Base-by-base conservation (phyloP, 1,284 basidiomycete genomes). In the Tranzscheliella williamsii region DNA sequence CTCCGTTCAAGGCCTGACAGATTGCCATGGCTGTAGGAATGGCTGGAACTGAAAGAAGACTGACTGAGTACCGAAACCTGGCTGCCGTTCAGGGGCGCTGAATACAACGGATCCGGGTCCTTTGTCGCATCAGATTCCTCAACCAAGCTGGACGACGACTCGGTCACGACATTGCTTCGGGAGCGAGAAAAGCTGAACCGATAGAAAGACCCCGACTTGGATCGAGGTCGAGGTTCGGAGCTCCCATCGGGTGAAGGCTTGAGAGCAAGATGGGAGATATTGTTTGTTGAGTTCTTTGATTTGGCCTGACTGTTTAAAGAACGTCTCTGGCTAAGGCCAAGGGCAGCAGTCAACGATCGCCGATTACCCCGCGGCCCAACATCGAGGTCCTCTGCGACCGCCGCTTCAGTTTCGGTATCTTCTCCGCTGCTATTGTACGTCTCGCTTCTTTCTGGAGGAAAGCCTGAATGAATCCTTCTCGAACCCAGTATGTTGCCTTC, bases 171-270 rank as follows among this genome's bases (percentile, higher is more conserved):
- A 29, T 38, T 52, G 38, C 38, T 34, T 5, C 58, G 58, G 32
- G 58, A 62, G 30, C 58, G 52, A 4, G 58, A 62, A 21, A 62
- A 52, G 32, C 58, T 56, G 13, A 62, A 29, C 9, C 58, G 52
- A 13, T 62, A 47, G 27, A 62, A 17, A 23, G 52, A 46, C 11
- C 58, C 44, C 17, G 43, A 30, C 29, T 52, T 55, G 9, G 58
- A 39, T 24, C 44, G 50, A 29, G 49, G 8, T 9, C 32, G 32
- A 20, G 12, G 8, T 34, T 34, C 11, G 9, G 32, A 34, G 32
- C 27, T 33, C 22, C 23, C 41, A 48, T 5, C 34, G n/a, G n/a
- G n/a, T n/a, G n/a, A n/a, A n/a, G n/a, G n/a, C n/a, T n/a, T n/a
- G n/a, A n/a, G n/a, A n/a, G n/a, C n/a, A n/a, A n/a, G n/a, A n/a